Evolutionary conservation across 2,329 filamentous ascomycete genomes (phyloP).

Genomic region (Chaetomium strumarium): DNA sequence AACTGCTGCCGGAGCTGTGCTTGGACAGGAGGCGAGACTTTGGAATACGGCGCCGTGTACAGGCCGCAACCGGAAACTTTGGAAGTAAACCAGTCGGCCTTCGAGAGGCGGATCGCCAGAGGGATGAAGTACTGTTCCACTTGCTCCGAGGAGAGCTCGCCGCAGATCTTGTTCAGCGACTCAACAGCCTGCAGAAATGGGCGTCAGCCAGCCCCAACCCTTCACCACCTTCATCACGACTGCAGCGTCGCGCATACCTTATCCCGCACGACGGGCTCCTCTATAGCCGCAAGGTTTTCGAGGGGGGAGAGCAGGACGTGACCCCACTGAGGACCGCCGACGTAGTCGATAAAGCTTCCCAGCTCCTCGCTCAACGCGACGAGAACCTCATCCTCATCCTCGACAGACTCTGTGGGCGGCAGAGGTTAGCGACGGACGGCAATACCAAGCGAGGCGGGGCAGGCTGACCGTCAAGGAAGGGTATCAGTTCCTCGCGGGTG

Average conservation of each 20-base stretch:
- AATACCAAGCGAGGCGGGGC: constrained; percentile 16
- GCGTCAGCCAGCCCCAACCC: not conserved
- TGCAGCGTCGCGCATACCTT: constrained; percentile 58
- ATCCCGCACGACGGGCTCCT: constrained; percentile 94
- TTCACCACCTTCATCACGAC: not conserved
- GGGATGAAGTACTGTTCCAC: constrained; percentile 97
- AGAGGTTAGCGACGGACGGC: constrained; percentile 26
- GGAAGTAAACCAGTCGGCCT: constrained; percentile 99
- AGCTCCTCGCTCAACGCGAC: constrained; percentile 96
- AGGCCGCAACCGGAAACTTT: constrained; percentile 97
- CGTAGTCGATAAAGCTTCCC: constrained; percentile 94
- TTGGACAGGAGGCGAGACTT: constrained; percentile 81
- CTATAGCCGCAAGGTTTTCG: constrained; percentile 96
- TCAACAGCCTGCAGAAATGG: constrained; percentile 70
- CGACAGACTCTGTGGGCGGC: constrained; percentile 74
- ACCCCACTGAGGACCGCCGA: constrained; percentile 86
- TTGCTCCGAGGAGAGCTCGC: constrained; percentile 82
- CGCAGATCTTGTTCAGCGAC: constrained; percentile 98
- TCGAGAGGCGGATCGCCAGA: constrained; percentile 88
- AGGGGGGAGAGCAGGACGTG: constrained; percentile 95
- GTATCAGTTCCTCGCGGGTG: constrained; percentile 96
- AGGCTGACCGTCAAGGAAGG: constrained; percentile 90
- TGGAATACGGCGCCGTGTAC: constrained; percentile 88
- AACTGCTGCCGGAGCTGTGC: constrained; percentile 90
- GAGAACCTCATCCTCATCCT: constrained; percentile 97